phyloP scores from a whole-genome alignment of 1,284 basidiomycete genomes.

The Pseudozyma flocculosa region DNA sequence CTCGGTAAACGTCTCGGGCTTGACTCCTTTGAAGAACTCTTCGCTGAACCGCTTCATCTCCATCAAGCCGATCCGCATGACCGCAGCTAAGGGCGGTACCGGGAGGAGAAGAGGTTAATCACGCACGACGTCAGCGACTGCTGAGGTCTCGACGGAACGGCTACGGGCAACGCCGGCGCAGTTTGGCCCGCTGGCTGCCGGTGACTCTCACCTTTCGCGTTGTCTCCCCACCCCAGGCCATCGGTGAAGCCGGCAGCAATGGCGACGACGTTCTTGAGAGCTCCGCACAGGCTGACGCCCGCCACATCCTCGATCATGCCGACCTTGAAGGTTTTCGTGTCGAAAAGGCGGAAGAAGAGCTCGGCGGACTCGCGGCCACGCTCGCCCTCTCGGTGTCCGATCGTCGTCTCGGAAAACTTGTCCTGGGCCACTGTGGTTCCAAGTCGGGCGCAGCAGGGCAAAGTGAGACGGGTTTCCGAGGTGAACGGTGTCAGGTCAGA shows the following conservation, averaged over 20 bases:
- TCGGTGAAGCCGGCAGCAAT: constrained; percentile 65
- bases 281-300: constrained; percentile 65
- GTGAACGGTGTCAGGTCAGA: too few species aligned
- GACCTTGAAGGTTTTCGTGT: constrained; percentile 63
- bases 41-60: constrained; percentile 61
- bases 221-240: constrained; percentile 64
- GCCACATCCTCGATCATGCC: constrained; percentile 64
- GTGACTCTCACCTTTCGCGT: constrained; percentile 61
- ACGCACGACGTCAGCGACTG: too few species aligned
- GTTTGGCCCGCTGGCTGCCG: too few species aligned
- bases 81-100: too few species aligned
- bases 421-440: constrained; percentile 60
- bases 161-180: too few species aligned
- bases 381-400: constrained; percentile 62
- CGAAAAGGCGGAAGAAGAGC: constrained; percentile 59
- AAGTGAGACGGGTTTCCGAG: too few species aligned
- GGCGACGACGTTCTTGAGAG: constrained; percentile 65
- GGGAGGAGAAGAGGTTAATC: too few species aligned
- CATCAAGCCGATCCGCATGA: constrained; percentile 63
- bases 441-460: too few species aligned
- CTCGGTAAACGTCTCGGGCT: constrained; percentile 63
- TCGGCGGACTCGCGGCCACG: constrained; percentile 36
- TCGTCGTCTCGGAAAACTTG: constrained; percentile 64
- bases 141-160: too few species aligned
- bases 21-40: constrained; percentile 64